Evolutionary conservation across 768 basidiomycete genomes (phyloP).

Genomic region (Boletus tylopilopsis): DNA sequence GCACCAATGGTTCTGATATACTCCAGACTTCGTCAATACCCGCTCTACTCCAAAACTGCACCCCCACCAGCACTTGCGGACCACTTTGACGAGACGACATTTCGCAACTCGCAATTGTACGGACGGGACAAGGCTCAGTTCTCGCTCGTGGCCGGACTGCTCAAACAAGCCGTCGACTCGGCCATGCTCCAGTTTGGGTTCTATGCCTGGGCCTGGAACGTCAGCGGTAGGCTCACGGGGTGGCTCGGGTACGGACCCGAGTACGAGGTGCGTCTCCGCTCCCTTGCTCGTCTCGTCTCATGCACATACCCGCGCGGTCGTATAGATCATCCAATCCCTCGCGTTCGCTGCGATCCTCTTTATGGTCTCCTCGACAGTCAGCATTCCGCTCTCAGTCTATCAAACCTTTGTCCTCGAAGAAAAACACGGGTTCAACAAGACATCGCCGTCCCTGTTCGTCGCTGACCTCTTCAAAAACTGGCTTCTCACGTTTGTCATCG

Average conservation of each 20-base stretch:
- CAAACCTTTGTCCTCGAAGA: conserved; percentile 93
- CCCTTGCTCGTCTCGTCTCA: too few species aligned
- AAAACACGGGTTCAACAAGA: conserved; percentile 97
- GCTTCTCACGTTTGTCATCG: conserved; percentile 65
- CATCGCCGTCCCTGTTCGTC: conserved; percentile 69
- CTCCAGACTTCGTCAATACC: conserved; percentile 69
- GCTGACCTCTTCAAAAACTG: conserved; percentile 79
- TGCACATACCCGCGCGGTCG: not conserved
- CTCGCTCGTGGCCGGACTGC: conserved; percentile 67
- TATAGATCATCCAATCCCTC: conserved; percentile 70
- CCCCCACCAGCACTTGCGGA: conserved; percentile 68
- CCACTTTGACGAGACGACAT: conserved; percentile 67
- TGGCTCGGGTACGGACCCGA: conserved; percentile 61
- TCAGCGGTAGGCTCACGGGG: conserved; percentile 50
- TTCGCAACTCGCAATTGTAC: conserved; percentile 89
- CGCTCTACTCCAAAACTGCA: conserved; percentile 69
- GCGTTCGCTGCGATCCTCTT: conserved; percentile 68
- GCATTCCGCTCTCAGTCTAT: conserved; percentile 76
- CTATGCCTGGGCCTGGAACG: conserved; percentile 79
- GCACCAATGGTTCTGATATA: not conserved
- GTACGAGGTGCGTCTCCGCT: conserved; percentile 64
- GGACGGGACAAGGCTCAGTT: conserved; percentile 88
- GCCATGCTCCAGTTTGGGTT: conserved; percentile 69
- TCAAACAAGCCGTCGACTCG: conserved; percentile 70
- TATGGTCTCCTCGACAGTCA: conserved; percentile 60